Conservation (phyloP, 108 stramenopile genomes). For the Thalassiosira profunda region DNA sequence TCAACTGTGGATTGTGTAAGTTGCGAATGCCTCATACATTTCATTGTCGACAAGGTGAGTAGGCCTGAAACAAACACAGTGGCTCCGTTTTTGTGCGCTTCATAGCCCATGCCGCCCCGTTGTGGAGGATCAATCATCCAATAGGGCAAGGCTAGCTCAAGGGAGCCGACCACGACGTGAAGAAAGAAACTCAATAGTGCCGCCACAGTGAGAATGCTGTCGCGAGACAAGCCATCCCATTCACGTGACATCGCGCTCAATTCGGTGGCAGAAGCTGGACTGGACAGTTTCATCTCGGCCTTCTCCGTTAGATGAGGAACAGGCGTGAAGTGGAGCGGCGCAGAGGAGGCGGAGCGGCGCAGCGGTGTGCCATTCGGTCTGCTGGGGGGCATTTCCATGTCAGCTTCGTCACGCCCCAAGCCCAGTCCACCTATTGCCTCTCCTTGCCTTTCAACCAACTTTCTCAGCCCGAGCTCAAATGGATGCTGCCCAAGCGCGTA, state of each 20-base stretch:
- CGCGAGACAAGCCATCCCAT: conserved; percentile 30
- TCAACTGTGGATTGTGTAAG: conserved; percentile 23
- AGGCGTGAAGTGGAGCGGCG: background rate
- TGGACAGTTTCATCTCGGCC: background rate
- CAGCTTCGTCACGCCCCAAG: background rate
- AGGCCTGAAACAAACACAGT: conserved; percentile 36
- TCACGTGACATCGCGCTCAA: conserved; percentile 1
- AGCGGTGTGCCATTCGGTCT: background rate
- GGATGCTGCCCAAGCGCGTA: conserved; percentile 64
- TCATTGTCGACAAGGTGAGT: conserved; percentile 38
- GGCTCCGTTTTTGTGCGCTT: conserved; percentile 38
- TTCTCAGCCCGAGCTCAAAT: conserved; percentile 44
- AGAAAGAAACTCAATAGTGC: conserved; percentile 8
- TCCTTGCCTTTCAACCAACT: conserved; percentile 19
- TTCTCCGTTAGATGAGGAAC: background rate
- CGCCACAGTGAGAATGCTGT: conserved; percentile 26
- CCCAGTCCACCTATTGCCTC: conserved; percentile 5
- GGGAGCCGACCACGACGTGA: conserved; percentile 24
- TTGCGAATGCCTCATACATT: conserved; percentile 30
- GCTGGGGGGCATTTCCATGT: background rate
- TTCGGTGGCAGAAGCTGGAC: background rate
- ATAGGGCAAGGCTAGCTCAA: conserved; percentile 51
- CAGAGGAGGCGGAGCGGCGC: background rate
- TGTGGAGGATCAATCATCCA: conserved; percentile 40
- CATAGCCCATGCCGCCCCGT: conserved; percentile 52